Percentiles rank a stretch among this genome's conserved stretches.
These are phyloP conservation scores for Neopestalotiopsis sp. DNA, from an alignment of 2,329 filamentous ascomycete species.

Conservation along the genomic window DNA sequence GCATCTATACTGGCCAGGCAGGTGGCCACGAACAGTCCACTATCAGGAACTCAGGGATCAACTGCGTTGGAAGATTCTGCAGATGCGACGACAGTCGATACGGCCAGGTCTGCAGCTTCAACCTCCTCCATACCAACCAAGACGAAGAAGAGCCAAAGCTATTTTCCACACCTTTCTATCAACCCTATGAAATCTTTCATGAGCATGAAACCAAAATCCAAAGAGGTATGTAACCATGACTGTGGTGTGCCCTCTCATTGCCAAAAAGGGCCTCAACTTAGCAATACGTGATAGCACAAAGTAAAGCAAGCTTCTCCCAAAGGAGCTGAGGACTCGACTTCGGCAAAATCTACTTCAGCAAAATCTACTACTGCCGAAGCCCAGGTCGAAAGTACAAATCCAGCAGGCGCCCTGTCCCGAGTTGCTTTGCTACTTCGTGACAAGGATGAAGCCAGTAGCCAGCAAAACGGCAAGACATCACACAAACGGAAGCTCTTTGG, in stretches of 20 bases:
- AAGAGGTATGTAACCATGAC: neutral
- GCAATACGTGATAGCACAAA: slow-evolving; percentile 8
- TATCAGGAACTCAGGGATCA: neutral
- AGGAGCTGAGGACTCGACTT: slow-evolving; percentile 19
- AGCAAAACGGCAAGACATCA: slow-evolving; percentile 27
- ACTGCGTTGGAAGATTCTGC: neutral
- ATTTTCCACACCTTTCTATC: neutral
- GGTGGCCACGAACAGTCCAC: neutral
- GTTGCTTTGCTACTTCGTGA: slow-evolving; percentile 37
- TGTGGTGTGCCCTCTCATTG: neutral
- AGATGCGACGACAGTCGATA: neutral
- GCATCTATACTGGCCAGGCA: neutral
- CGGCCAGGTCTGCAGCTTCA: neutral
- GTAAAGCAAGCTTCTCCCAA: slow-evolving; percentile 5
- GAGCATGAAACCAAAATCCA: neutral
- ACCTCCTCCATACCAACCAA: too few species aligned
- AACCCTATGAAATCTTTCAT: slow-evolving; percentile 16
- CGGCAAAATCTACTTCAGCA: slow-evolving; percentile 15
- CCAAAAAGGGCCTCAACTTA: neutral
- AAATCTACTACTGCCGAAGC: slow-evolving; percentile 15
- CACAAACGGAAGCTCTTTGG: slow-evolving; percentile 44
- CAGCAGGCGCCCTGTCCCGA: neutral
- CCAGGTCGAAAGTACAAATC: slow-evolving; percentile 10
- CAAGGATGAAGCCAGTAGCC: slow-evolving; percentile 35
- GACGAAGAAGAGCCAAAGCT: neutral